Percentiles rank a stretch among this genome's conserved stretches.
phyloP scores from a whole-genome alignment of 352 stramenopile genomes.

The Globisporangium megalacanthum region DNA sequence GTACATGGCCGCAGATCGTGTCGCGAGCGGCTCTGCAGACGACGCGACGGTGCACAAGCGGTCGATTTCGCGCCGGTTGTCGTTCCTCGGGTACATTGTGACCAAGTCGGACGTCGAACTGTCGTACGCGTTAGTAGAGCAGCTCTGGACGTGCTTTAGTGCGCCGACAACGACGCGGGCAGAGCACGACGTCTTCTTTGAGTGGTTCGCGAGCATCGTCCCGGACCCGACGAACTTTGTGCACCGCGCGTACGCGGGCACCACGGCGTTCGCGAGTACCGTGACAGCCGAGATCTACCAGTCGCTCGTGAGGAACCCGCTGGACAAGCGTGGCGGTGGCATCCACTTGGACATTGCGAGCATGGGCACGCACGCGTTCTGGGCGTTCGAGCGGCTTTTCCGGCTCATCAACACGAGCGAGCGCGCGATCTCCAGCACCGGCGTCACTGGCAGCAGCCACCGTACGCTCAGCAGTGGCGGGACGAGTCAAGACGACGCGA shows the following conservation, averaged over 20 bases:
- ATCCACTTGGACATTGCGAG: conserved; percentile 44
- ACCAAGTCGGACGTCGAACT: conserved; percentile 71
- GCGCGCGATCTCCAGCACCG: conserved; percentile 30
- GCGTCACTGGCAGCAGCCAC: conserved; percentile 5
- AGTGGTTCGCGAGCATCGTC: conserved; percentile 64
- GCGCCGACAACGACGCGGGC: conserved; percentile 22
- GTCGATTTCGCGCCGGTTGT: conserved; percentile 41
- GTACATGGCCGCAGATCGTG: conserved; percentile 19
- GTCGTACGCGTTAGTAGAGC: conserved; percentile 47
- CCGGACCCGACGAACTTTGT: conserved; percentile 69
- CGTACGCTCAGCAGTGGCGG: conserved; percentile 1
- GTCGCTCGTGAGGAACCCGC: conserved; percentile 29
- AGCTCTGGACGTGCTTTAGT: conserved; percentile 60
- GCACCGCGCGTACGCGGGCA: conserved; percentile 52
- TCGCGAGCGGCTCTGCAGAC: no score
- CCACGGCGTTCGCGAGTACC: conserved; percentile 48
- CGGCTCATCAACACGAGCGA: conserved; percentile 54
- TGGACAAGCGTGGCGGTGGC: background rate
- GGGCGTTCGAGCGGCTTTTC: conserved; percentile 53
- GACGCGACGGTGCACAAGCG: conserved; percentile 5
- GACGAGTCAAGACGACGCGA: conserved; percentile 12
- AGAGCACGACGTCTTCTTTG: conserved; percentile 60
- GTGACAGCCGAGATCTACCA: conserved; percentile 48
- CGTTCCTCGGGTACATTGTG: conserved; percentile 71
- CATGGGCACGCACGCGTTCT: conserved; percentile 53